Conservation (phyloP, 169 alveolate species). For the Plasmodium fragile region DNA sequence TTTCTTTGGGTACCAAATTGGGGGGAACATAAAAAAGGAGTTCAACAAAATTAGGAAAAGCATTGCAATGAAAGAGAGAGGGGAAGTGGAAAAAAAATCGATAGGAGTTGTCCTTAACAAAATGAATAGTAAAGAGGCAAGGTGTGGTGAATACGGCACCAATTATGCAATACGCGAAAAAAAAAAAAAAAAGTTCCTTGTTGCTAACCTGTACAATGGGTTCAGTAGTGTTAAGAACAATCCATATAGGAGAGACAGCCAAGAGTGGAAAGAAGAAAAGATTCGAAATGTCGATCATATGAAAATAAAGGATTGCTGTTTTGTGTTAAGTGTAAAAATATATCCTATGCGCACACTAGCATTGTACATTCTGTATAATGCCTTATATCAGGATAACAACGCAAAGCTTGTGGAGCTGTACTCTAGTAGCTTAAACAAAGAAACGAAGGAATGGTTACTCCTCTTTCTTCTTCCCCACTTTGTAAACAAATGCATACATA, state of each 20-base stretch:
- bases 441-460: constrained; percentile 61
- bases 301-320: constrained; percentile 64
- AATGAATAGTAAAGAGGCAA: background rate
- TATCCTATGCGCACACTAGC: constrained; percentile 54
- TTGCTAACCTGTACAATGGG: background rate
- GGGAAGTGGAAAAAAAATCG: constrained; percentile 1
- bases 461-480: constrained; percentile 57
- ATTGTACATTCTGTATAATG: constrained; percentile 47
- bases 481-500: constrained; percentile 54
- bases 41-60: constrained; percentile 12
- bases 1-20: constrained; percentile 48
- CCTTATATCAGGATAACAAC: constrained; percentile 44
- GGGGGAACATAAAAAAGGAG: constrained; percentile 42
- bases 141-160: constrained; percentile 2
- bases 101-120: constrained; percentile 15
- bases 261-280: constrained; percentile 1
- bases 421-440: constrained; percentile 53
- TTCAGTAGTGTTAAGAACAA: background rate
- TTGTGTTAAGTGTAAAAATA: constrained; percentile 46
- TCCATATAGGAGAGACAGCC: background rate
- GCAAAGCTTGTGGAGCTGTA: constrained; percentile 30
- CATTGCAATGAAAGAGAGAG: background rate
- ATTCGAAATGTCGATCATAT: constrained; percentile 25
- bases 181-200: background rate
- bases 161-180: background rate